Evolutionary conservation across 2,329 filamentous ascomycete species (phyloP).

Genomic region (Aspergillus hiratsukae): DNA sequence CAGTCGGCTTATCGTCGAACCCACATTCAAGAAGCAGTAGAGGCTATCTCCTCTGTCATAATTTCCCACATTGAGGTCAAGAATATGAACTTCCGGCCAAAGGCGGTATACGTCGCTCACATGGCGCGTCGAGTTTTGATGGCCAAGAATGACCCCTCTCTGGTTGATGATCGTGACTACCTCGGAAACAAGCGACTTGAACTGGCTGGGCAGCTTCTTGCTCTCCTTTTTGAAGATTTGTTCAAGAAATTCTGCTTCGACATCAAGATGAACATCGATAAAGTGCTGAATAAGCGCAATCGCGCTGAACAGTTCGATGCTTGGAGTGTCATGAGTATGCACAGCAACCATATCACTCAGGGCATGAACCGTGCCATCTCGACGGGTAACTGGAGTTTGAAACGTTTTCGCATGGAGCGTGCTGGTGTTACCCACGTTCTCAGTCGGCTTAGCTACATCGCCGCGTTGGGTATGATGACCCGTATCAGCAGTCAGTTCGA

Average conservation of each 20-base stretch:
- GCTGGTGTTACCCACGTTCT: constrained; percentile 95
- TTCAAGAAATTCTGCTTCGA: constrained; percentile 93
- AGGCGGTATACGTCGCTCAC: constrained; percentile 91
- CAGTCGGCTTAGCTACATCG: constrained; percentile 92
- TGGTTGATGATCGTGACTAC: constrained; percentile 96
- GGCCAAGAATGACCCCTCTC: constrained; percentile 80
- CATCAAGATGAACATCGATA: constrained; percentile 91
- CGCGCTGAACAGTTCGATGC: constrained; percentile 85
- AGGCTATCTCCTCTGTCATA: constrained; percentile 86
- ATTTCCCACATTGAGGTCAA: constrained; percentile 92
- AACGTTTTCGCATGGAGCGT: constrained; percentile 97
- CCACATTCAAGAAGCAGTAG: constrained; percentile 84
- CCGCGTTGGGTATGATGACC: constrained; percentile 98
- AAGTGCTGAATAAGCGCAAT: constrained; percentile 89
- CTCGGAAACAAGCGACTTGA: constrained; percentile 97
- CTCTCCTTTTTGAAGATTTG: constrained; percentile 90
- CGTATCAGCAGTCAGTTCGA: constrained; percentile 98
- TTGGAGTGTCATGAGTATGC: constrained; percentile 74
- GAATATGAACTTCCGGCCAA: constrained; percentile 91
- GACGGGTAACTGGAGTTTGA: constrained; percentile 95
- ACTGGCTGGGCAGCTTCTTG: constrained; percentile 87
- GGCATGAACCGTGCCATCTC: constrained; percentile 96
- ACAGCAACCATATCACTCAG: constrained; percentile 80
- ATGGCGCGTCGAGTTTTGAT: constrained; percentile 97
- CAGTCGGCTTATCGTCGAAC: constrained; percentile 63